Conservation (phyloP, 768 basidiomycete genomes). For the Floccularia luteovirens region DNA sequence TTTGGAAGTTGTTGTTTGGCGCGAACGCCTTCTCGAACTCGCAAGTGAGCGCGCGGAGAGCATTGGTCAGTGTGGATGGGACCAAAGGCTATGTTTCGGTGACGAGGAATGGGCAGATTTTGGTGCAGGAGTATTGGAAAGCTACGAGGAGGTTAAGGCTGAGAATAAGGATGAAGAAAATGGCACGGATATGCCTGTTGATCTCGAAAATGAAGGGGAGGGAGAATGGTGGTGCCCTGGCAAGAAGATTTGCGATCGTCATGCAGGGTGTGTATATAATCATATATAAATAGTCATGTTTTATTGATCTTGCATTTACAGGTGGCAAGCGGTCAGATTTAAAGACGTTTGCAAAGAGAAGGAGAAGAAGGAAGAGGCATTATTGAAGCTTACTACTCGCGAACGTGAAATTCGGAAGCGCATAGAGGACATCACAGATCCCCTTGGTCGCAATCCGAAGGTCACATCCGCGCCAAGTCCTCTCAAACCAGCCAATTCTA, state of each 20-base stretch:
- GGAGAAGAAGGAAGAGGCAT: conserved; percentile 62
- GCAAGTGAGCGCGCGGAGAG: conserved; percentile 60
- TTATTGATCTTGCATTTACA: conserved; percentile 16
- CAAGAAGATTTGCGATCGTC: conserved; percentile 70
- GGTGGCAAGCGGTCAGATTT: conserved; percentile 74
- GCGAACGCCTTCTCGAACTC: conserved; percentile 59
- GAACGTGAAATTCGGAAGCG: conserved; percentile 75
- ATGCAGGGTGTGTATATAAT: conserved; percentile 50
- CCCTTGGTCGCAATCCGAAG: conserved; percentile 28
- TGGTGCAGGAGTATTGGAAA: conserved; percentile 59
- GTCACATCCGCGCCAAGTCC: conserved; percentile 23
- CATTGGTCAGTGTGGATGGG: conserved; percentile 81
- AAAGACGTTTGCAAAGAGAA: conserved; percentile 72
- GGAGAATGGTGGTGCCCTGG: conserved; percentile 78
- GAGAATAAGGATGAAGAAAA: conserved; percentile 29
- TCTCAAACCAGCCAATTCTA: conserved; percentile 25
- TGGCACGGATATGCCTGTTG: conserved; percentile 28
- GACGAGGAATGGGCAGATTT: conserved; percentile 74
- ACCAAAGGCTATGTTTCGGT: conserved; percentile 77
- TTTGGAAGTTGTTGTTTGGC: conserved; percentile 64
- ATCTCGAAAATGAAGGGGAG: conserved; percentile 28
- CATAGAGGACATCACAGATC: conserved; percentile 67
- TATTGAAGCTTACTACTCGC: conserved; percentile 59
- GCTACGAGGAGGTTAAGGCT: conserved; percentile 36
- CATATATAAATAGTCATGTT: conserved; percentile 4